Conservation (phyloP, 2,329 filamentous ascomycete species). For the Colletotrichum abscissum region DNA sequence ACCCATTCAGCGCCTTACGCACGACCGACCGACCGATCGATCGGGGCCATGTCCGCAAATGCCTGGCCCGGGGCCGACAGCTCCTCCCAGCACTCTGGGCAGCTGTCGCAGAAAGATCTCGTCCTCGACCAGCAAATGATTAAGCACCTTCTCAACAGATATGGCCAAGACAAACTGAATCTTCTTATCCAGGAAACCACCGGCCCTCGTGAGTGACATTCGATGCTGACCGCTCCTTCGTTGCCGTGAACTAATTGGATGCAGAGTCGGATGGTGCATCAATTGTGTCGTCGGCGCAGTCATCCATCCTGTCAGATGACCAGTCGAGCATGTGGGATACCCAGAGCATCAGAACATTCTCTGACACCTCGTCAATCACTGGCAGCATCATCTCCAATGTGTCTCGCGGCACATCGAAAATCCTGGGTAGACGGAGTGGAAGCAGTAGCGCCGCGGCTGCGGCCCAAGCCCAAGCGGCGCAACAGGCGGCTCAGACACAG, state of each 20-base stretch:
- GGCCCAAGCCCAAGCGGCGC: slow-evolving; percentile 29
- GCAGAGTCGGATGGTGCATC: slow-evolving; percentile 45
- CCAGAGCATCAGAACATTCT: slow-evolving; percentile 49
- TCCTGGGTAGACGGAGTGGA: slow-evolving; percentile 43
- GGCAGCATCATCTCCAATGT: slow-evolving; percentile 54
- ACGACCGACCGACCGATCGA: neutral
- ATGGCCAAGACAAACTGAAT: slow-evolving; percentile 46
- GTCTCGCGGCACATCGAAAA: slow-evolving; percentile 49
- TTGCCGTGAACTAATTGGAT: neutral
- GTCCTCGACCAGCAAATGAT: slow-evolving; percentile 48
- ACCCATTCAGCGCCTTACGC: neutral
- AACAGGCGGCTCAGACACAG: slow-evolving; percentile 19
- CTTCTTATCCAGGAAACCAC: slow-evolving; percentile 47
- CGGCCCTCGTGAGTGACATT: slow-evolving; percentile 43
- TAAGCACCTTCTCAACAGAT: slow-evolving; percentile 47
- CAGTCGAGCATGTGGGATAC: slow-evolving; percentile 50
- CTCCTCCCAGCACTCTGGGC: slow-evolving; percentile 39
- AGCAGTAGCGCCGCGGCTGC: slow-evolving; percentile 33
- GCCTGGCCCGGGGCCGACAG: slow-evolving; percentile 46
- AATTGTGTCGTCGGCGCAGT: slow-evolving; percentile 48
- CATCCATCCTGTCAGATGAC: slow-evolving; percentile 49
- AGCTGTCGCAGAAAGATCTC: slow-evolving; percentile 35
- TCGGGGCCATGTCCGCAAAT: slow-evolving; percentile 40
- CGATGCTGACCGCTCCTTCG: neutral
- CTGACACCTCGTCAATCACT: slow-evolving; percentile 52